Base-by-base conservation (phyloP, 2,329 filamentous ascomycete genomes). In the Metarhizium guizhouense region DNA sequence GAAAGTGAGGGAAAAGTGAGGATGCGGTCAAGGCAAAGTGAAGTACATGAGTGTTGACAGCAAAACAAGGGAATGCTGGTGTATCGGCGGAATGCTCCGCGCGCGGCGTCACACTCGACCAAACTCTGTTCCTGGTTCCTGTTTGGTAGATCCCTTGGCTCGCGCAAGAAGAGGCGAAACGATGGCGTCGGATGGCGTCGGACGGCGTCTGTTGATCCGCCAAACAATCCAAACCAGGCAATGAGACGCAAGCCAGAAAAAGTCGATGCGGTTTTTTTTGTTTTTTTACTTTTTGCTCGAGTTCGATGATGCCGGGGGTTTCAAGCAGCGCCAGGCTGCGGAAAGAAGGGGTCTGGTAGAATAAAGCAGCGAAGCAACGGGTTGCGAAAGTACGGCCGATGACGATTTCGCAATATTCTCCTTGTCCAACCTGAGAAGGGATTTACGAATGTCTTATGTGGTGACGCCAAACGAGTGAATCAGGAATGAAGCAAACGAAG, bases 381-480 rank as follows among this genome's bases (percentile, higher is more conserved):
- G 25, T 25, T 25, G 25, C 25, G 25, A 25, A 25, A 20, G 47
- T 10, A 40, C 32, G 14, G 13, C 13, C 38, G 45, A 30, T 29
- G 29, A 25, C 20, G 43, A 42, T 42, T 14, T 20, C n/a, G n/a
- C 40, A 43, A 45, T 11, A 45, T 45, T 18, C 1, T 20, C 42
- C 16, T 45, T 45, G 55, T 40, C 34, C 47, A 38, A 38, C 47
- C 47, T 42, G 32, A 25, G 1, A 47, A 48, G 30, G 48, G 55
- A 50, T 45, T 20, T 43, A 43, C 20, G 25, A 48, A 48, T 16
- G 25, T 48, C 20, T 13, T 18, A 25, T 36, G 6, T 16, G 45
- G 52, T 42, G 45, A 42, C 45, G 43, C 47, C 52, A 50, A 48
- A 32, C 36, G 38, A n/a, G 56, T 59, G 57, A 54, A 57, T 59